Evolutionary conservation across 345 rosid species (phyloP).

Genomic region (Capsella bursapastoris): DNA sequence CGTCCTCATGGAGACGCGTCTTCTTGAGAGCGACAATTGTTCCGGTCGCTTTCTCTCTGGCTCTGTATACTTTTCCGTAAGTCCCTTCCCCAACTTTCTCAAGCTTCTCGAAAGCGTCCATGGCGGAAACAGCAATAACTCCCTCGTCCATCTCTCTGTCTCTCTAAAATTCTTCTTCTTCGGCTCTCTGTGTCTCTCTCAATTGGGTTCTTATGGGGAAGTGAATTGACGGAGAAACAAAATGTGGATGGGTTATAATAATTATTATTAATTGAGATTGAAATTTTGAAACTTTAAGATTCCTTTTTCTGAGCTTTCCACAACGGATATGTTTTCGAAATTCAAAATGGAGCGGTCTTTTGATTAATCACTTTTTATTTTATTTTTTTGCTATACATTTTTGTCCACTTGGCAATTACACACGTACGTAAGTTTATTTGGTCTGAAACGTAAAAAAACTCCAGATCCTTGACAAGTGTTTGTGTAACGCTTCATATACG

Average conservation of each 20-base stretch:
- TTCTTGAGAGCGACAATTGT: conserved; percentile 94
- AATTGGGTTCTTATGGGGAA: conserved; percentile 15
- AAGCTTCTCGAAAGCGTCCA: conserved; percentile 93
- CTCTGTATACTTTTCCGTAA: conserved; percentile 95
- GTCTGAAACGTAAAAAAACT: too few relatives aligned
- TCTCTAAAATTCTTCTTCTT: conserved; percentile 16
- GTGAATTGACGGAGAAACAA: conserved; percentile 7
- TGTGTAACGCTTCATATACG: conserved; percentile 1
- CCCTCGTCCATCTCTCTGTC: conserved; percentile 53
- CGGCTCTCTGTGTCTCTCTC: not conserved
- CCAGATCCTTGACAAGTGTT: not conserved
- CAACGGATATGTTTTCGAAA: conserved; percentile 40
- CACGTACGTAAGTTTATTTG: not conserved
- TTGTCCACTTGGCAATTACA: not conserved
- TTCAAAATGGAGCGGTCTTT: conserved; percentile 39
- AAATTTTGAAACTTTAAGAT: not conserved
- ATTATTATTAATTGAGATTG: not conserved
- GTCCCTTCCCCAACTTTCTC: conserved; percentile 99
- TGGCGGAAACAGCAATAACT: conserved; percentile 59
- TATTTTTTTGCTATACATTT: not conserved
- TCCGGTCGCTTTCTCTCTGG: conserved; percentile 91
- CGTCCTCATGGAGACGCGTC: conserved; percentile 97
- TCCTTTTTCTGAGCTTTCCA: conserved; percentile 10
- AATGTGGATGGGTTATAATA: conserved; percentile 5
- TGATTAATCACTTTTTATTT: not conserved